Conservation (phyloP, 768 basidiomycete genomes). For the Pleurotus cornucopiae region DNA sequence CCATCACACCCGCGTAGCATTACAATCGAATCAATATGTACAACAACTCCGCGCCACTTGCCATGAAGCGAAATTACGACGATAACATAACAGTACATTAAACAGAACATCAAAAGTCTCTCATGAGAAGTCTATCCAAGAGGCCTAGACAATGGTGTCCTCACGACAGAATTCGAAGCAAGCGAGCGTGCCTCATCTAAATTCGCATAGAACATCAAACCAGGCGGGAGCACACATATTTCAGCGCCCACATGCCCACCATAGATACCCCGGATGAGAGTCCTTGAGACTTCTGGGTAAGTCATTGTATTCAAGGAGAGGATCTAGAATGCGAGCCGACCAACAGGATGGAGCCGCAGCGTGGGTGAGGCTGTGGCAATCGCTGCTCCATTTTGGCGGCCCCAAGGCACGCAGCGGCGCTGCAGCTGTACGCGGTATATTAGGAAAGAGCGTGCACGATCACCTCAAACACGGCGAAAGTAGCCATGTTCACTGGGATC, state of each 20-base stretch:
- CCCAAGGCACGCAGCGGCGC: conserved; percentile 1
- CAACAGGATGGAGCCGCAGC: too few relatives aligned
- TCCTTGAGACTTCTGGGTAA: too few relatives aligned
- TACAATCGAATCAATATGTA: neutral
- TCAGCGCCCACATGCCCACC: too few relatives aligned
- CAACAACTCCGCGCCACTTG: neutral
- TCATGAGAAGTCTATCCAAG: neutral
- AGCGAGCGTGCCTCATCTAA: too few relatives aligned
- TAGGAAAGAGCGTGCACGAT: conserved; percentile 37
- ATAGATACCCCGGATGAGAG: too few relatives aligned
- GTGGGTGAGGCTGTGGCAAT: too few relatives aligned
- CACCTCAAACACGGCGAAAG: conserved; percentile 69
- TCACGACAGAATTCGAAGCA: neutral
- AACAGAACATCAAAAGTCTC: neutral
- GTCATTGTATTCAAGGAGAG: too few relatives aligned
- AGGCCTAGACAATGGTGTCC: neutral
- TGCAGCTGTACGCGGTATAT: neutral
- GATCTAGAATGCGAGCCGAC: too few relatives aligned
- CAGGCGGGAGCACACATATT: too few relatives aligned
- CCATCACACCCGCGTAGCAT: conserved; percentile 1
- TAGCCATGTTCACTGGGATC: conserved; percentile 85
- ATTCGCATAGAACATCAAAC: too few relatives aligned
- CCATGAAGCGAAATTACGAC: conserved; percentile 2
- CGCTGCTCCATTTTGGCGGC: neutral
- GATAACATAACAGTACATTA: neutral